These are phyloP conservation scores for Marasmius sp. DNA, from an alignment of 1,284 basidiomycete genomes.

Conservation along the genomic window DNA sequence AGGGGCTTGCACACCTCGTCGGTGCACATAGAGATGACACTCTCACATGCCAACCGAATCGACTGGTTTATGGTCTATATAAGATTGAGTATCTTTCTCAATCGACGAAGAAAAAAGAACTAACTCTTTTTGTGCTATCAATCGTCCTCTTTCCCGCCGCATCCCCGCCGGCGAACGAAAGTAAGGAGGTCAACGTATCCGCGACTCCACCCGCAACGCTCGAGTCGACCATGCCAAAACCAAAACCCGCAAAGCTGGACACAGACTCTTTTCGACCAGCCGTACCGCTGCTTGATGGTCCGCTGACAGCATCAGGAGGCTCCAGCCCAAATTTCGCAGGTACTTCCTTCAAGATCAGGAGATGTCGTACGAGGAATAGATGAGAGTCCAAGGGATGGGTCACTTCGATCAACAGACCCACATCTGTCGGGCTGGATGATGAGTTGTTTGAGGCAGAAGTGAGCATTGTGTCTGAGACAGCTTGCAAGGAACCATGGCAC, in stretches of 20 bases:
- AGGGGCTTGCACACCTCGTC: conserved; percentile 52
- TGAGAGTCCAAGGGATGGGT: conserved; percentile 59
- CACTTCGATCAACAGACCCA: background rate
- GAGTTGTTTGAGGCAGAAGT: conserved; percentile 21
- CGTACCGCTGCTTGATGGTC: conserved; percentile 24
- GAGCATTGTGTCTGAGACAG: conserved; percentile 66
- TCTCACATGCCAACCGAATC: conserved; percentile 80
- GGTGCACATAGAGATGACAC: conserved; percentile 70
- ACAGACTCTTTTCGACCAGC: conserved; percentile 51
- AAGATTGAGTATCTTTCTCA: conserved; percentile 61
- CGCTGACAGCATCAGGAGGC: conserved; percentile 35
- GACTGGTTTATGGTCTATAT: conserved; percentile 77
- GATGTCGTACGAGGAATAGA: conserved; percentile 85
- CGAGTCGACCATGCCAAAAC: conserved; percentile 3
- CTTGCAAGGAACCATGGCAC: conserved; percentile 76
- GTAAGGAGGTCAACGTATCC: conserved; percentile 65
- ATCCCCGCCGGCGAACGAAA: background rate
- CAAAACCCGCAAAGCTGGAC: conserved; percentile 21
- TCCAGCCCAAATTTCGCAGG: conserved; percentile 71
- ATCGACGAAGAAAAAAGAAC: conserved; percentile 55
- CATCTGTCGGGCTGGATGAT: background rate
- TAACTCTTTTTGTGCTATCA: background rate
- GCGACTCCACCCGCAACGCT: conserved; percentile 6
- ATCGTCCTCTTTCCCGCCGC: background rate
- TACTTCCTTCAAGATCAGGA: conserved; percentile 91